Base-by-base conservation (phyloP, 345 rosid species). In the Reutealis trisperma region DNA sequence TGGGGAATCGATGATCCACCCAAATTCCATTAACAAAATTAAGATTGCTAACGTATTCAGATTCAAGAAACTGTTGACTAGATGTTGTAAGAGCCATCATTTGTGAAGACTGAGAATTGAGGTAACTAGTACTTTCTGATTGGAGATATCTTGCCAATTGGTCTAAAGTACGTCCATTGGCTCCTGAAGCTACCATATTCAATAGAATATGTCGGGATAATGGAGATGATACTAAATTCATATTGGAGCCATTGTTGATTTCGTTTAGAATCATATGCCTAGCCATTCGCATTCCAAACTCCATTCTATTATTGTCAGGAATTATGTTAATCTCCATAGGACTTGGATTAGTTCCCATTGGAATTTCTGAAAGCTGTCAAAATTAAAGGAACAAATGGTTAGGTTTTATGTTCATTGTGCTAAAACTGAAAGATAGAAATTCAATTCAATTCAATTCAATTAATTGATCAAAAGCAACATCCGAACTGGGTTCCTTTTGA, bases 161-260 rank as follows among this genome's bases (percentile, higher is more conserved):
- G 19, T 42, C 16, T 11, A 67, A 67, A 67, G 54, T 67, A 1
- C 18, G 52, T 13, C 71, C 71, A 19, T 65, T 67, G 22, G 79
- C 25, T 41, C 79, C 80, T 14, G 79, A 65, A 54, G 82, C 57
- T 15, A 71, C 25, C 77, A 82, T 22, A 79, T 78, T 57, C 42
- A 82, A 62, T 18, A 72, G 59, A 51, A 70, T 77, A 63, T 71
- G 82, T 27, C 78, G 42, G 8, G 82, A 78, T 42, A 82, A 76
- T 9, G 85, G 85, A 6, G 82, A 78, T 58, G 75, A 66, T 37
- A 57, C 79, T 11, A 66, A 21, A 66, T 47, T 68, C 0, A 21
- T 45, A 3, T 22, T 25, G 72, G 37, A 68, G 57, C 57, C 72
- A 47, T 45, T 45, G 4, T 22, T 49, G 37, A 68, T 68, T 22